Evolutionary conservation across 768 basidiomycete genomes (phyloP), one percentile per base, ranked within the genome.

Genomic region (Boletus vinaceobasis): DNA sequence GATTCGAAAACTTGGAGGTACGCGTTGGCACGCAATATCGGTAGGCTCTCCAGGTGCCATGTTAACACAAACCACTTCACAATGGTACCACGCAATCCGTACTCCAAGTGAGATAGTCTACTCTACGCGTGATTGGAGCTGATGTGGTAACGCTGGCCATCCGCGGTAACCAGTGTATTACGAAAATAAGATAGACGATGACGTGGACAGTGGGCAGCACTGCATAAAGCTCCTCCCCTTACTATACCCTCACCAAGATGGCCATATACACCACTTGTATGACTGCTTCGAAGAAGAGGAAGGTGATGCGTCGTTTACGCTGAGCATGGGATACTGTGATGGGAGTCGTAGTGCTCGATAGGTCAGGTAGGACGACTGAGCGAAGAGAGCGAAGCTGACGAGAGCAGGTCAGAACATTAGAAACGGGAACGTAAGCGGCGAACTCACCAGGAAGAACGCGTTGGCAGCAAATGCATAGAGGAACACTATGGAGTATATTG

Each of bases 311-410:
- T 32, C 90, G 76, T n/a, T 87, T 82, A 15, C 94, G 81, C 59
- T 93, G 90, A 0, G 87, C 81, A 47, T 88, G 86, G 35, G 85
- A 86, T 19, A 93, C 82, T 0, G 88, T 88, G 15, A 74, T 78
- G 4, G 81, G 43, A 68, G 67, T 68, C 3, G 67, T 11, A 3
- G 63, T 81, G 36, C 73, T 80, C 36, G 78, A 75, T 3, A 78
- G 65, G 70, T 97, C 93, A 5, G 95, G 93, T 1, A 97, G 81
- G 49, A 97, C 86, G 51, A 97, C 85, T 19, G 93, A 91, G 49
- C 94, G 91, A 27, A 98, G 80, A 1, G 95, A 96, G 42, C 94
- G 92, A 23, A 97, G 84, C 94, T 96, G 67, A 21, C n/a, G 35
- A 39, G n/a, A 27, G n/a, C 7, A 15, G 5, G 36, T 62, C 42